These are phyloP conservation scores for Didymella exigua DNA, from an alignment of 2,329 filamentous ascomycete genomes.

Conservation along the genomic window DNA sequence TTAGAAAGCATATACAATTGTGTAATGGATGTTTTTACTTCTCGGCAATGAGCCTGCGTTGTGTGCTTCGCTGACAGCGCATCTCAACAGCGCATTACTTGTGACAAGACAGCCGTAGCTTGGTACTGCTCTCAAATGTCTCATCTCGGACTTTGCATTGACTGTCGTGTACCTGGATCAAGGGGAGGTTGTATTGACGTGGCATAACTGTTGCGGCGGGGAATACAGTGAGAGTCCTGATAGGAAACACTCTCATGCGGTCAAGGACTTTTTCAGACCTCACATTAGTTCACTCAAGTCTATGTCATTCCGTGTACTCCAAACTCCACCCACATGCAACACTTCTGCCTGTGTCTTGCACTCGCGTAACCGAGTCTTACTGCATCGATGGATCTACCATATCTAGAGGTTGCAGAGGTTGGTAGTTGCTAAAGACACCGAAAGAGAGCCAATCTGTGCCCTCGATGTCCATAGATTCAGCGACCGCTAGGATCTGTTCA, in stretches of 20 bases:
- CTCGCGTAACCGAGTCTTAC: neutral
- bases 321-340: neutral
- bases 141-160: too few species aligned
- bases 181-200: too few species aligned
- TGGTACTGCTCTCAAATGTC: too few species aligned
- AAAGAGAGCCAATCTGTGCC: constrained; percentile 57
- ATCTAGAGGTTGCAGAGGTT: constrained; percentile 16
- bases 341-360: neutral
- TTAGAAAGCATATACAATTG: neutral
- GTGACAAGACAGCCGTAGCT: too few species aligned
- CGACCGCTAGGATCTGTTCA: constrained; percentile 56
- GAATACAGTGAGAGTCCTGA: too few species aligned
- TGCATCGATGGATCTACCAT: constrained; percentile 23
- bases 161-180: too few species aligned
- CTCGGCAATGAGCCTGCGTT: neutral
- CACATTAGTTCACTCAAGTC: too few species aligned
- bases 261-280: too few species aligned
- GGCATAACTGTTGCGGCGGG: too few species aligned
- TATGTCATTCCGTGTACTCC: neutral
- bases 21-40: neutral
- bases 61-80: neutral
- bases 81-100: neutral
- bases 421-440: constrained; percentile 52
- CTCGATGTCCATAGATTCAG: constrained; percentile 53
- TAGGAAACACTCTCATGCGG: too few species aligned